These are phyloP conservation scores for Micromonas pusilla DNA, from an alignment of 139 green algal genomes.

Conservation along the genomic window DNA sequence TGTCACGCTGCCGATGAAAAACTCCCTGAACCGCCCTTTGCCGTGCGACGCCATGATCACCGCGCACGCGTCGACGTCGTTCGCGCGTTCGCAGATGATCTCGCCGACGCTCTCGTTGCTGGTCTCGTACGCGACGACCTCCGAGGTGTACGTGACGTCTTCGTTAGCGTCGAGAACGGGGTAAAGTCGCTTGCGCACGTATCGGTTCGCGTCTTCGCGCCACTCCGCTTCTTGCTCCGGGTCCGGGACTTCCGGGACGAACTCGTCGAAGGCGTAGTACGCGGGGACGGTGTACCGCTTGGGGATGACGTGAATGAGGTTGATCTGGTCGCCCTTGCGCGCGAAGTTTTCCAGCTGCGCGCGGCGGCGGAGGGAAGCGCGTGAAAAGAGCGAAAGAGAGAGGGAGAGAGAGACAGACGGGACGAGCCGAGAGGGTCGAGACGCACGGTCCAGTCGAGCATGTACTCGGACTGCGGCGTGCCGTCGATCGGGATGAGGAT, in stretches of 20 bases:
- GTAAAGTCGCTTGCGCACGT: background rate
- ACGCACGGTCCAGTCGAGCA: background rate
- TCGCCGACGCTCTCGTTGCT: conserved; percentile 4
- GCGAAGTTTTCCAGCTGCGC: background rate
- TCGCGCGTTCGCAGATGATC: conserved; percentile 2
- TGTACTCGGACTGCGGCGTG: background rate
- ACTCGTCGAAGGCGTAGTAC: background rate
- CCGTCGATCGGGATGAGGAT: background rate
- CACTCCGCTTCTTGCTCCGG: conserved; percentile 3
- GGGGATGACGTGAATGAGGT: background rate
- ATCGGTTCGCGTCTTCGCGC: background rate
- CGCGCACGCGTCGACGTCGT: background rate
- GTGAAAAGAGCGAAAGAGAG: background rate
- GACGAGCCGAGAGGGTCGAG: background rate
- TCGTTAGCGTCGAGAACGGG: background rate
- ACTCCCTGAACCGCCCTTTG: conserved; percentile 4
- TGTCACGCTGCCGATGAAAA: conserved; percentile 1
- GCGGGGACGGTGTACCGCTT: background rate
- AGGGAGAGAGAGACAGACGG: background rate
- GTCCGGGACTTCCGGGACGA: background rate
- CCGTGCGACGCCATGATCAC: background rate
- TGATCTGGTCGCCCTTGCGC: background rate
- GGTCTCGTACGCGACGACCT: conserved; percentile 20
- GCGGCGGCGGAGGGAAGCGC: background rate
- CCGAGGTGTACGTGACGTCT: background rate